Evolutionary conservation across 352 stramenopile genomes (phyloP), one percentile per base, ranked within the genome.

Genomic region (Globisporangium echinulatum): DNA sequence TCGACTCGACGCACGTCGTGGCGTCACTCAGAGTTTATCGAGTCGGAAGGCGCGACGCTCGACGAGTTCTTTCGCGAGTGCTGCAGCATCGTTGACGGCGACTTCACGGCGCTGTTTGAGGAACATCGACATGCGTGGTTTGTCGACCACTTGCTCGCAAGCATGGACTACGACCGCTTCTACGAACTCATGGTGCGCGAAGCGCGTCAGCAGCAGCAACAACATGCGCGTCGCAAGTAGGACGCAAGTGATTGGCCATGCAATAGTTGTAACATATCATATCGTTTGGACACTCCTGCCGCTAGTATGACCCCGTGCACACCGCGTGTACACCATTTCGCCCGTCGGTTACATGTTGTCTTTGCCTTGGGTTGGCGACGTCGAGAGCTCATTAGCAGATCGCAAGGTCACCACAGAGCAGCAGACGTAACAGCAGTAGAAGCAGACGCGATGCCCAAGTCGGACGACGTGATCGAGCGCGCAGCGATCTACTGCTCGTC

Each of bases 81-180:
- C 64, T 62, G 79, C 38, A 74, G 85, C n/a, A 77, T 87, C 54
- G 66, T 75, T 13, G 77, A 92, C 43, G 74, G 71, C 1, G 67
- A 92, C 48, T 87, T 80, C 64, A 83, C 72, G 42, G 78, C 78
- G 17, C 58, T 63, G 52, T 69, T 90, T 43, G 78, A 90, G n/a
- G 76, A 89, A 58, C 77, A 81, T 61, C 62, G 73, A 42, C 77
- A 88, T 58, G 69, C 67, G 48, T 90, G 82, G 82, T 90, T 92
- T 47, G 78, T 92, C 53, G 74, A 92, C 42, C 79, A 80, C 56
- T 63, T 90, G 54, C 63, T 90, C 19, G 79, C 79, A n/a, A 90
- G 77, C 55, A 88, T 92, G 77, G 73, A 89, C 63, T 92, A 89
- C 66, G 84, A 86, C 42, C 71, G 87, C 44, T 90, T 92, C 49